Percentiles rank a stretch among this genome's conserved stretches.
Evolutionary conservation across 169 alveolate species (phyloP).

Genomic region (Plasmodium vinckei): DNA sequence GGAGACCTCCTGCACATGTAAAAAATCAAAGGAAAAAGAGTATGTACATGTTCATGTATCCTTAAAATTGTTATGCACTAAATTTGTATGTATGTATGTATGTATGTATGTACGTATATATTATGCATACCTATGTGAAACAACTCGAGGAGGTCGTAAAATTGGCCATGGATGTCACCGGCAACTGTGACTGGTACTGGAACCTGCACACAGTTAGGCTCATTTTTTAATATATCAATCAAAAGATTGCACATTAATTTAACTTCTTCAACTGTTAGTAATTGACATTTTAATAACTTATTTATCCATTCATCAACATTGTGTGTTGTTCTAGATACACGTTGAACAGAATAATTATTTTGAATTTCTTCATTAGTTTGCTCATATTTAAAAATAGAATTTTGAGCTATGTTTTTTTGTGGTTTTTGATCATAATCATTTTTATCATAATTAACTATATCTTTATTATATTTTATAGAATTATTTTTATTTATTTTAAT

Average conservation of each 20-base stretch:
- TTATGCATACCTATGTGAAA: conserved; percentile 92
- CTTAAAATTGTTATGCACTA: conserved; percentile 11
- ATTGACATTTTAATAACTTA: conserved; percentile 61
- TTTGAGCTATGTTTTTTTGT: conserved; percentile 1
- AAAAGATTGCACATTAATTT: conserved; percentile 85
- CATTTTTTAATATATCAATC: conserved; percentile 88
- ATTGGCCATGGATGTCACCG: conserved; percentile 99
- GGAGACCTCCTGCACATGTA: conserved; percentile 81
- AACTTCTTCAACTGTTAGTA: conserved; percentile 37
- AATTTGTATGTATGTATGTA: not conserved
- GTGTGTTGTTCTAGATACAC: conserved; percentile 3
- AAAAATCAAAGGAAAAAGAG: not conserved
- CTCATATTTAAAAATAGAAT: not conserved
- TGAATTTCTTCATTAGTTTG: not conserved
- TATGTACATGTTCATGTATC: not conserved
- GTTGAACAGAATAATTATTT: not conserved
- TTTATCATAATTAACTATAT: not conserved
- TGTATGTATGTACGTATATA: not conserved
- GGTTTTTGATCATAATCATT: conserved; percentile 13
- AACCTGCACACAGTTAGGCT: conserved; percentile 90
- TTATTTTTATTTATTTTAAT: conserved; percentile 14
- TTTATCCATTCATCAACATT: conserved; percentile 70
- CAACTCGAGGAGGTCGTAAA: conserved; percentile 95
- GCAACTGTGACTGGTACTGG: conserved; percentile 94
- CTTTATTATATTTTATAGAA: conserved; percentile 3